Base-by-base conservation (phyloP, 768 basidiomycete genomes). In the Termitomyces bulborhizus region DNA sequence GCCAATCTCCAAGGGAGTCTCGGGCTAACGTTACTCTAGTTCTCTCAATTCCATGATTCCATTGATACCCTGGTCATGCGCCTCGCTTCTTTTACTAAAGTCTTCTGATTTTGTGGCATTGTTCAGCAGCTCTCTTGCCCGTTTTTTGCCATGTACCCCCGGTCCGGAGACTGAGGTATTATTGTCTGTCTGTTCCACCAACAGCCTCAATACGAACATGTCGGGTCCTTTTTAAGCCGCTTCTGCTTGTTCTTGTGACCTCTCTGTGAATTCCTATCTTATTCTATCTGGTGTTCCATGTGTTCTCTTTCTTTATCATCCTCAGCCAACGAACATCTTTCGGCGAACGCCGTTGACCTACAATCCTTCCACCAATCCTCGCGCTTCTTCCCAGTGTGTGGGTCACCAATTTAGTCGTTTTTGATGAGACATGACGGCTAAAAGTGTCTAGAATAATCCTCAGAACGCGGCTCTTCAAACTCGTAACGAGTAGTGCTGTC, bases 261-360 rank as follows among this genome's bases (percentile, higher is more conserved):
- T n/a, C n/a, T 27, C 37, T 50, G 49, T 40, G 49, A 50, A 50
- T 27, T 39, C 26, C 26, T 39, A 13, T n/a, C 49, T 50, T 37
- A 18, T 50, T 50, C 39, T 26, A 50, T 40, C 37, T 24, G 37
- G 9, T 39, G 49, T 27, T 29, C 49, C 49, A 40, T 50, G 37
- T 50, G 49, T 39, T 34, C n/a, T 42, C 29, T 44, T 51, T 52
- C 62, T 61, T 61, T 59, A 48, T 54, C 56, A 46, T 21, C 34
- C 15, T 13, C 44, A 51, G 16, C 36, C 16, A 48, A 48, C 43
- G 16, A 43, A 46, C 27, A 21, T 51, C 37, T 51, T 37, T 50
- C 59, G 59, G 56, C 50, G 46, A 52, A 48, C 11, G 53, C 59
- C 59, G 56, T 36, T 43, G 9, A 32, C 31, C 13, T 43, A 36